Base-by-base conservation (phyloP, 1,284 basidiomycete genomes). In the Ceratobasidium sp. region DNA sequence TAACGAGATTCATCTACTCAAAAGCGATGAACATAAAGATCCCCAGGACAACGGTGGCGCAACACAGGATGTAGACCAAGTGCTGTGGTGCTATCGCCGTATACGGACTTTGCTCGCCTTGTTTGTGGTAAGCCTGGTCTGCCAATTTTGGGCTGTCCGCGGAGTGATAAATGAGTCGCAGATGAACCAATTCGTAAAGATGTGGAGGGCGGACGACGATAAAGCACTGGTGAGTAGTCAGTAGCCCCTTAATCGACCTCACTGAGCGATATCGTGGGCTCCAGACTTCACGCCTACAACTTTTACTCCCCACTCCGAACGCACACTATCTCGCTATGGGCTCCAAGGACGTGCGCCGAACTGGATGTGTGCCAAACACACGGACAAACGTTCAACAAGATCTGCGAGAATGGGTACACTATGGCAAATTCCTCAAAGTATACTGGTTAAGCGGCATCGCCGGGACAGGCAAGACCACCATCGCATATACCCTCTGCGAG, bases 361-460 rank as follows among this genome's bases (percentile, higher is more conserved):
- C 13, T 8, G 49, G 34, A n/a, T 68, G 64, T 48, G 54, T 31
- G 5, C n/a, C 34, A 39, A 43, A 24, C 59, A 62, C 59, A 2
- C 59, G 59, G 13, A 27, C 29, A 8, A 39, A 22, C 14, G 19
- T 62, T 7, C 22, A 43, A 19, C 19, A 24, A n/a, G n/a, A n/a
- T n/a, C n/a, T n/a, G n/a, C n/a, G n/a, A n/a, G n/a, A n/a, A n/a
- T n/a, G n/a, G n/a, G n/a, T n/a, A n/a, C n/a, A n/a, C n/a, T n/a
- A n/a, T n/a, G n/a, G n/a, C n/a, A n/a, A n/a, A n/a, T n/a, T n/a
- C n/a, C n/a, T n/a, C n/a, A n/a, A n/a, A n/a, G n/a, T n/a, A n/a
- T n/a, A n/a, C n/a, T n/a, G n/a, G n/a, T n/a, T n/a, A n/a, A n/a
- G n/a, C n/a, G n/a, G n/a, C n/a, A n/a, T n/a, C n/a, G n/a, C n/a